Percentiles rank a stretch among this genome's conserved stretches.
Evolutionary conservation across 1,284 basidiomycete species (phyloP).

Genomic region (Ceratorhiza oryzae-sativae): DNA sequence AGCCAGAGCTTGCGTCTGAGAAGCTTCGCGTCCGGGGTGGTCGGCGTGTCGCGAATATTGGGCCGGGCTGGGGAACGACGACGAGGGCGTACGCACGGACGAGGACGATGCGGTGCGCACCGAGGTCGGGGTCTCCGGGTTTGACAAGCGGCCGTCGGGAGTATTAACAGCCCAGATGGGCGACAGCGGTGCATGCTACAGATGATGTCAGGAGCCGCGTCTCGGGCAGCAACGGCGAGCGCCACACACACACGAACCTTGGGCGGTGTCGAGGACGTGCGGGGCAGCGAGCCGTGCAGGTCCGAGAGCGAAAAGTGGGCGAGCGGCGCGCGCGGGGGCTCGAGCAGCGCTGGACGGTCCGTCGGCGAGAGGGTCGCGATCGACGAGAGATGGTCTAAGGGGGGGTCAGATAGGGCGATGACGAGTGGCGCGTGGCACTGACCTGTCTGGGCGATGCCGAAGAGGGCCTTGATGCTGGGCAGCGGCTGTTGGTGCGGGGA

Average conservation of each 20-base stretch:
- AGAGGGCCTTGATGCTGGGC: constrained; percentile 30
- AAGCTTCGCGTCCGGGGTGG: neutral
- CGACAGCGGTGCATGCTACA: neutral
- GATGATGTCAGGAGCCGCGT: neutral
- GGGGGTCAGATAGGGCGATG: neutral
- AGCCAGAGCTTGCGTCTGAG: neutral
- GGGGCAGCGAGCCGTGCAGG: constrained; percentile 6
- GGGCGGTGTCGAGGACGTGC: neutral
- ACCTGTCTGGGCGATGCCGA: constrained; percentile 27
- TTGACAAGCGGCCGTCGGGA: neutral
- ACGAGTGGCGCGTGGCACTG: neutral
- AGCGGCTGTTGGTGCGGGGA: neutral
- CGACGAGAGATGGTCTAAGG: constrained; percentile 22
- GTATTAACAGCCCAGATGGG: constrained; percentile 1
- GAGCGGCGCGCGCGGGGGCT: constrained; percentile 2
- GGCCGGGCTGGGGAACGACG: neutral
- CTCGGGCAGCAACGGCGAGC: neutral
- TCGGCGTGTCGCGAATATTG: constrained; percentile 1
- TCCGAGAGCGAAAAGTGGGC: constrained; percentile 9
- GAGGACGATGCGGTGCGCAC: neutral
- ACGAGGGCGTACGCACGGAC: neutral
- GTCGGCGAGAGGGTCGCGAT: constrained; percentile 20
- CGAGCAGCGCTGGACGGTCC: neutral
- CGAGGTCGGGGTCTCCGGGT: neutral
- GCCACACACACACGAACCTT: neutral